phyloP scores from a whole-genome alignment of 2,329 filamentous ascomycete genomes.

The Magnaporthiopsis incrustans region DNA sequence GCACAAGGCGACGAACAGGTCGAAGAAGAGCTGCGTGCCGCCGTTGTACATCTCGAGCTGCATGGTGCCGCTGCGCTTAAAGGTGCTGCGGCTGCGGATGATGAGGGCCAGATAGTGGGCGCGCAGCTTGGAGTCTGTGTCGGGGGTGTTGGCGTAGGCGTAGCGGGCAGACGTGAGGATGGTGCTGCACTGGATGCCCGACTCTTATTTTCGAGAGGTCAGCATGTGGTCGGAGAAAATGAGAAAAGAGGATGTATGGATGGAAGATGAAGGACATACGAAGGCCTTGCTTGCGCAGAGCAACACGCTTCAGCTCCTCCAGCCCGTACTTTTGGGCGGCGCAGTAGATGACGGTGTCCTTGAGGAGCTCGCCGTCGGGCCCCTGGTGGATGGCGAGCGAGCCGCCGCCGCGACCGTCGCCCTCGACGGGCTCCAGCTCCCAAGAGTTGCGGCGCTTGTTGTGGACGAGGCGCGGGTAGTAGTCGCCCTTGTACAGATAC shows the following conservation, averaged over 20 bases:
- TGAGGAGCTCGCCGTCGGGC: slow-evolving; percentile 61
- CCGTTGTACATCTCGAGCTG: slow-evolving; percentile 89
- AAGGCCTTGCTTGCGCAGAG: slow-evolving; percentile 82
- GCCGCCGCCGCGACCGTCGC: slow-evolving; percentile 47
- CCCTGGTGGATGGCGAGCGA: slow-evolving; percentile 62
- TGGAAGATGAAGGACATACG: slow-evolving; percentile 37
- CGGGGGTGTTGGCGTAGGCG: slow-evolving; percentile 81
- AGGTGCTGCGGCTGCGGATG: slow-evolving; percentile 77
- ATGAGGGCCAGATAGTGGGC: slow-evolving; percentile 90
- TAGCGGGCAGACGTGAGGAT: slow-evolving; percentile 84
- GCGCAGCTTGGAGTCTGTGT: slow-evolving; percentile 81
- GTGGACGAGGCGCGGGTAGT: slow-evolving; percentile 74
- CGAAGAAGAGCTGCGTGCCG: slow-evolving; percentile 78
- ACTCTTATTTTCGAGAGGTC: slow-evolving; percentile 38
- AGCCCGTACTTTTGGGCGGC: slow-evolving; percentile 78
- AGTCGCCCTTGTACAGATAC: slow-evolving; percentile 90
- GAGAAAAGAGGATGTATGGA: too few species aligned
- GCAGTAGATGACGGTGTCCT: slow-evolving; percentile 88
- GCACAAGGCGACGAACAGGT: slow-evolving; percentile 85
- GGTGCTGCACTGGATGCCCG: slow-evolving; percentile 74
- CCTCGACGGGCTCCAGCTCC: slow-evolving; percentile 61
- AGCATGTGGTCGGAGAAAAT: not conserved
- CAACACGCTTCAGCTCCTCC: slow-evolving; percentile 74
- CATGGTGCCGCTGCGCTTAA: slow-evolving; percentile 93
- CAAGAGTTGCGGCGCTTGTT: slow-evolving; percentile 75